Conservation (phyloP, 1,284 basidiomycete species). For the Kalmanozyma brasiliensis region DNA sequence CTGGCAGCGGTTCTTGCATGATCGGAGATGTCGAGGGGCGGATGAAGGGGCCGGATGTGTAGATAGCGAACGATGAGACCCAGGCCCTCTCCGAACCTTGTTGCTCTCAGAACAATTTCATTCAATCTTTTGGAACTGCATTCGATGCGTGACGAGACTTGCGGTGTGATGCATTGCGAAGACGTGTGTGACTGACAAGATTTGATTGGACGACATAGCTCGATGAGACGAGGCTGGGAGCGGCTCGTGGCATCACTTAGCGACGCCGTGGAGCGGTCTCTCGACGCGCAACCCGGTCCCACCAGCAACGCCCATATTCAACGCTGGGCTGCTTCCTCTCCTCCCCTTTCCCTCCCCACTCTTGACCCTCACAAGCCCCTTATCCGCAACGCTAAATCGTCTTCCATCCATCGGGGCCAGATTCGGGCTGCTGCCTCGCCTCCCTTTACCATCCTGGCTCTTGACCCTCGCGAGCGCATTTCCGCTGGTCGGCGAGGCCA, state of each 20-base stretch:
- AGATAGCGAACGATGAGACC: no score
- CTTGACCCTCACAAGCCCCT: no score
- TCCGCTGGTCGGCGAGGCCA: neutral
- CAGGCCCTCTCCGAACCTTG: no score
- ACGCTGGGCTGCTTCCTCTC: no score
- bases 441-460: slow-evolving; percentile 14
- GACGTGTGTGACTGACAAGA: slow-evolving; percentile 1
- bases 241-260: neutral
- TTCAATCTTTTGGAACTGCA: no score
- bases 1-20: slow-evolving; percentile 1
- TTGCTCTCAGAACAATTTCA: no score
- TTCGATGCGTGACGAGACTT: no score
- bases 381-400: neutral
- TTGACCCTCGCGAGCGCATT: slow-evolving; percentile 14
- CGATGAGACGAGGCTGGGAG: no score
- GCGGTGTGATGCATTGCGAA: no score
- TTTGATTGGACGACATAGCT: neutral
- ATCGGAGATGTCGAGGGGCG: neutral
- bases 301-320: no score
- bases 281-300: neutral
- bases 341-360: no score
- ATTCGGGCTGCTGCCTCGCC: slow-evolving; percentile 13
- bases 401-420: neutral
- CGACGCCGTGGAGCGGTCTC: neutral
- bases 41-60: no score